These are phyloP conservation scores for Escallonia herrerae DNA, from an alignment of 129 eudicot species.

Conservation along the genomic window DNA sequence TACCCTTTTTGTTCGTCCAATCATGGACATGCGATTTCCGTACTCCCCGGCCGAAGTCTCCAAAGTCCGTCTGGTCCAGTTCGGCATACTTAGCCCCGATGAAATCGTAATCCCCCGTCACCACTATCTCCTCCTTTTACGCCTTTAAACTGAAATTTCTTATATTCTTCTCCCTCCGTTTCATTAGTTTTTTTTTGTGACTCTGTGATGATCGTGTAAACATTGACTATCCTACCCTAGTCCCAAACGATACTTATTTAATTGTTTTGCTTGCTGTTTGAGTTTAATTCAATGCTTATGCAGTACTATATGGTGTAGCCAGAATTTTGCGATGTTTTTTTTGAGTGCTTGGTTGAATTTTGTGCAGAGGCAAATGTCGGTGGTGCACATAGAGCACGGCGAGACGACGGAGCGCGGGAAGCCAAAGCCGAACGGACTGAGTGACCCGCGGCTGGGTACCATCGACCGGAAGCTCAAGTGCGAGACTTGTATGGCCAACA, in stretches of 20 bases:
- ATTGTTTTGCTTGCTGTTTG: no score
- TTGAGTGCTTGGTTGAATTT: background rate
- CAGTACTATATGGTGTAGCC: no score
- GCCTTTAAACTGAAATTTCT: no score
- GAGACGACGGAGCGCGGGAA: conserved; percentile 95
- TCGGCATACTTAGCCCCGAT: conserved; percentile 94
- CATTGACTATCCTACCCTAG: no score
- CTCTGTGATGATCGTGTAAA: no score
- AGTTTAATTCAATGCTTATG: no score
- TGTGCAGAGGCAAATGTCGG: conserved; percentile 96
- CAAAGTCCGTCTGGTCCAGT: conserved; percentile 79
- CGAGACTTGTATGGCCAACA: conserved; percentile 91
- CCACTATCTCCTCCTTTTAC: background rate
- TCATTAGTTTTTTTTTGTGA: background rate
- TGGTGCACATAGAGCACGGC: conserved; percentile 81
- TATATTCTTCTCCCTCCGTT: no score
- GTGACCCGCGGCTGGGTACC: conserved; percentile 91
- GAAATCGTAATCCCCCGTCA: conserved; percentile 61
- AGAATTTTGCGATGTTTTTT: background rate
- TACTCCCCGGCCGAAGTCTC: conserved; percentile 95
- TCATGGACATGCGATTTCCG: conserved; percentile 86
- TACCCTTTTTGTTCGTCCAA: background rate
- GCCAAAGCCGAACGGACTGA: conserved; percentile 82
- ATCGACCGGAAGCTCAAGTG: conserved; percentile 91
- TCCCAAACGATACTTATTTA: no score